A percentile compares a stretch with the other conserved stretches of the same genome.
Evolutionary conservation across 169 alveolate species (phyloP).

Genomic region (Plasmodium inui): DNA sequence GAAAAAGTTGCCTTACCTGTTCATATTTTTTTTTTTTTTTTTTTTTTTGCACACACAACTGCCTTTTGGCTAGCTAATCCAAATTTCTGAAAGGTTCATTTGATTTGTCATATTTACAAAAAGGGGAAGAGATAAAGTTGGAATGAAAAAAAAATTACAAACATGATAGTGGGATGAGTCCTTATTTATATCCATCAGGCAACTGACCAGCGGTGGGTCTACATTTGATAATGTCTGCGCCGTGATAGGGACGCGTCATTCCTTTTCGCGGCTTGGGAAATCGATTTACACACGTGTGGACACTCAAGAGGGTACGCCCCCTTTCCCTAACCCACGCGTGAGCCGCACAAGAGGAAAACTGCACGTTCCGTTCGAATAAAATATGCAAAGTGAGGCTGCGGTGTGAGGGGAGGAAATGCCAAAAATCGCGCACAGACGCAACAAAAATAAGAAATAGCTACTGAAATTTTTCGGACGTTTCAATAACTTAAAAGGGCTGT

Average conservation of each 20-base stretch:
- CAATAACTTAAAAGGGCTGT: not conserved
- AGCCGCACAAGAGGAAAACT: not conserved
- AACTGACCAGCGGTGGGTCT: not conserved
- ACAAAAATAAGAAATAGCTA: not conserved
- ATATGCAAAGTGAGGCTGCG: not conserved
- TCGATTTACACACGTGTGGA: not conserved
- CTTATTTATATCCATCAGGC: not conserved
- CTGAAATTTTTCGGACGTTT: not conserved
- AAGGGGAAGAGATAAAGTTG: not conserved
- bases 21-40: slow-evolving; percentile 4
- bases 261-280: not conserved
- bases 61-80: slow-evolving; percentile 5
- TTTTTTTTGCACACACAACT: slow-evolving; percentile 8
- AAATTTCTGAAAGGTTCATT: not conserved
- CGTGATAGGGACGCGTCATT: not conserved
- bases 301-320: too few species aligned
- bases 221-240: not conserved
- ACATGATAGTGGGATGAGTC: not conserved
- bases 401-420: not conserved
- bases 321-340: too few species aligned
- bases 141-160: not conserved
- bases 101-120: not conserved
- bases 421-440: not conserved
- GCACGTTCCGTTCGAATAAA: too few species aligned
- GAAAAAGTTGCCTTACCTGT: not conserved